Evolutionary conservation across 2,329 filamentous ascomycete genomes (phyloP).

Genomic region (Ophiostoma angusticollis): DNA sequence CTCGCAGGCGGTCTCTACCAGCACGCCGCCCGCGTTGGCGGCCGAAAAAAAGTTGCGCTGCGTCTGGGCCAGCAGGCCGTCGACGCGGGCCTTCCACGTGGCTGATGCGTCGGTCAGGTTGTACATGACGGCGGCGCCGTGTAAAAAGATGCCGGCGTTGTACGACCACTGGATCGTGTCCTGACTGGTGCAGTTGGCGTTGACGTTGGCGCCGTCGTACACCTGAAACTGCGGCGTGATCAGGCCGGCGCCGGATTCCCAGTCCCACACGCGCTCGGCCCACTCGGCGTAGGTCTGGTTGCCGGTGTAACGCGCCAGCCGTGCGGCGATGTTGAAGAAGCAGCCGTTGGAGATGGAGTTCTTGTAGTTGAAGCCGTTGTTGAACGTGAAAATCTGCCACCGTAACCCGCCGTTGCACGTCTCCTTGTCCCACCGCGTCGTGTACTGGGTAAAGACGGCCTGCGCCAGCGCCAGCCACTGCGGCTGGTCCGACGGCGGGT

Average conservation of each 20-base stretch:
- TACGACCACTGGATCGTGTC: slow-evolving; percentile 55
- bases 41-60: slow-evolving; percentile 46
- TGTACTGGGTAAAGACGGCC: slow-evolving; percentile 70
- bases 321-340: slow-evolving; percentile 57
- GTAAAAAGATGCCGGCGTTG: slow-evolving; percentile 54
- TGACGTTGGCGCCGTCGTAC: slow-evolving; percentile 41
- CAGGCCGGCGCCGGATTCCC: slow-evolving; percentile 43
- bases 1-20: slow-evolving; percentile 59
- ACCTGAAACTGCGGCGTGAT: slow-evolving; percentile 43
- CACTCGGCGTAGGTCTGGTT: slow-evolving; percentile 68
- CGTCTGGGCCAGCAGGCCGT: slow-evolving; percentile 42
- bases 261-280: slow-evolving; percentile 59
- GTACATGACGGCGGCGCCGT: slow-evolving; percentile 48
- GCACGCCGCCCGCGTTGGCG: slow-evolving; percentile 38
- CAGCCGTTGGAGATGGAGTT: slow-evolving; percentile 57
- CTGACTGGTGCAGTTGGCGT: slow-evolving; percentile 33
- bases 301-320: slow-evolving; percentile 64
- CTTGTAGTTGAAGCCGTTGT: slow-evolving; percentile 57
- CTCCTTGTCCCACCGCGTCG: slow-evolving; percentile 52
- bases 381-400: slow-evolving; percentile 77
- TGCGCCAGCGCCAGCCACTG: slow-evolving; percentile 70
- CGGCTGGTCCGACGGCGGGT: slow-evolving; percentile 48
- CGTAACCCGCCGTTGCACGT: slow-evolving; percentile 62
- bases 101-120: slow-evolving; percentile 40
- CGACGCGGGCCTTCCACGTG: slow-evolving; percentile 44